Base-by-base conservation (phyloP, 306 rosid species). In the Betula pendula region DNA sequence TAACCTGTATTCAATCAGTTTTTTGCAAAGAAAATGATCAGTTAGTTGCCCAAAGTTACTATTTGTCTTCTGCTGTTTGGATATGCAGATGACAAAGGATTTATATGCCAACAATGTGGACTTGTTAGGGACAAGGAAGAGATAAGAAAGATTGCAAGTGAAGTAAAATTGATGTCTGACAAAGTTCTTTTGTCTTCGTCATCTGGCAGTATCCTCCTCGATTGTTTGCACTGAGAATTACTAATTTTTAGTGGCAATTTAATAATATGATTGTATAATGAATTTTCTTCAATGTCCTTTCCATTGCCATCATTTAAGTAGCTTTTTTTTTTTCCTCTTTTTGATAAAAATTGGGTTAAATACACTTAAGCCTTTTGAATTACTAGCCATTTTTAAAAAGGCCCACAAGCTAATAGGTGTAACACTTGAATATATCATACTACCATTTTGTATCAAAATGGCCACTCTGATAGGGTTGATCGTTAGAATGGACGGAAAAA, bases 51-150 rank as follows among this genome's bases (percentile, higher is more conserved):
- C 29, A 17, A 56, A 66, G 44, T 35, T 58, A n/a, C 72, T 43
- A 56, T 40, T 47, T 50, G n/a, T 72, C 38, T 55, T 19, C 51
- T 58, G 73, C 44, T 70, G 52, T 79, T 24, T 73, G 43, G 56
- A 74, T 48, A 68, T 81, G 86, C 86, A 92, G 97, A 88, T 81
- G 88, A 78, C 71, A 74, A 82, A 16, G 95, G 91, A 79, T 94
- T 92, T 29, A 71, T 84, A 73, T 94, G 98, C 87, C 97, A 89
- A 81, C 79, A 81, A 73, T 92, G 98, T 50, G 93, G 95, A 76
- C 74, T 82, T 62, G 77, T 87, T 77, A 83, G 92, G 82, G 89
- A 84, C 77, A 92, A 85, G 90, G 95, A 90, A 40, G 92, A 85
- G 75, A 83, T 90, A 68, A 88, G 77, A 83, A 69, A 80, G 66